phyloP scores from a whole-genome alignment of 2,329 filamentous ascomycete species.

The Penicillium frequentans region DNA sequence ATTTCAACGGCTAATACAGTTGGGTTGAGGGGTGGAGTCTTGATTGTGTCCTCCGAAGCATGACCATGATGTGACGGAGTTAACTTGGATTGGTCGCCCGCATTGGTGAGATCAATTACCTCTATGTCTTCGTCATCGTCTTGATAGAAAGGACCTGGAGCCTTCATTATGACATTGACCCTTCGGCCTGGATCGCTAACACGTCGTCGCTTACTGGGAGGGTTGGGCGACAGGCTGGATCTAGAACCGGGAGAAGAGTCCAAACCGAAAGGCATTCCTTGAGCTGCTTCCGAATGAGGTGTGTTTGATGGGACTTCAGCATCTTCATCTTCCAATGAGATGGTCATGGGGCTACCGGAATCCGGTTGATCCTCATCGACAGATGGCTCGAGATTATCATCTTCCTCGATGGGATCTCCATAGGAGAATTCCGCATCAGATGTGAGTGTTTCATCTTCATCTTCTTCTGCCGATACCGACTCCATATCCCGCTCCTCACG shows the following conservation, averaged over 20 bases:
- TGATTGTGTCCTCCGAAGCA: background rate
- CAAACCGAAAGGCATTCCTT: background rate
- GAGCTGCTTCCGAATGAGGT: background rate
- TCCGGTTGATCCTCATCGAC: background rate
- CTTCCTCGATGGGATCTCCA: slow-evolving; percentile 11
- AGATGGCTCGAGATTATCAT: background rate
- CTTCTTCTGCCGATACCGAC: background rate
- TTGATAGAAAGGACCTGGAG: background rate
- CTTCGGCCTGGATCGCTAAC: background rate
- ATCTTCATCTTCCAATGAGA: background rate
- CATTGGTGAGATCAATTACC: background rate
- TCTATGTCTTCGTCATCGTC: background rate
- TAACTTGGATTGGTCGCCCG: background rate
- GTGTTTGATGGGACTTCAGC: background rate
- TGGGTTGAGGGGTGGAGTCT: background rate
- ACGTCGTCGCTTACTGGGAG: slow-evolving; percentile 1
- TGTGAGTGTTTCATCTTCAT: slow-evolving; percentile 36
- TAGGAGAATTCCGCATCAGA: slow-evolving; percentile 24
- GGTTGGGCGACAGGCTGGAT: background rate
- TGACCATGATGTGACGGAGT: background rate
- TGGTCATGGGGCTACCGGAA: background rate
- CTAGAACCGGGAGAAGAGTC: background rate
- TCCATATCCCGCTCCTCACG: background rate
- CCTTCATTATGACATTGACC: background rate
- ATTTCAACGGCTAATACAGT: background rate